phyloP scores from a whole-genome alignment of 1,139 yeast species.

The Pichia terricola region DNA sequence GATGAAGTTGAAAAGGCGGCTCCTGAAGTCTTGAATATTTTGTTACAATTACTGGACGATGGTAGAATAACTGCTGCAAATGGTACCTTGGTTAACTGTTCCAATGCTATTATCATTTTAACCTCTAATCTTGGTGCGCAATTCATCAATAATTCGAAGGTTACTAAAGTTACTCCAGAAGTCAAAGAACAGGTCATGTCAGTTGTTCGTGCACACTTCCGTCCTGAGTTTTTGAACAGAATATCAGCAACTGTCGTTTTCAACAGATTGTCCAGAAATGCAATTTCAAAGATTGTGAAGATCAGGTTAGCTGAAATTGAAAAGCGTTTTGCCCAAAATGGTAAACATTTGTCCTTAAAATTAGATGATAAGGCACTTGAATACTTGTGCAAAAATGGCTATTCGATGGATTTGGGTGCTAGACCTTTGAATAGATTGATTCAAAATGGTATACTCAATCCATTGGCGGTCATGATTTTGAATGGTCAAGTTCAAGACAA shows the following conservation, averaged over 20 bases:
- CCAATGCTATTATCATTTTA: conserved; percentile 89
- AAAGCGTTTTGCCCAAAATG: conserved; percentile 72
- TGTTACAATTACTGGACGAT: conserved; percentile 88
- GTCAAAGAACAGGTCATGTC: conserved; percentile 75
- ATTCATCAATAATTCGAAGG: conserved; percentile 61
- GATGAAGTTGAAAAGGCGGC: conserved; percentile 99
- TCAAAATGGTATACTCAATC: conserved; percentile 79
- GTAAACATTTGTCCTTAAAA: conserved; percentile 62
- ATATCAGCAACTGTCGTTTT: conserved; percentile 86
- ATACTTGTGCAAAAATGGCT: conserved; percentile 76
- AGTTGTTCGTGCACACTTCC: conserved; percentile 81
- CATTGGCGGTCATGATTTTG: conserved; percentile 76
- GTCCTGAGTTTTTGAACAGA: conserved; percentile 96
- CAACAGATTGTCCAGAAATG: conserved; percentile 84
- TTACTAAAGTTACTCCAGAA: conserved; percentile 52
- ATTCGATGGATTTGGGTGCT: conserved; percentile 91
- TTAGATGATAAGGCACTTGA: conserved; percentile 69
- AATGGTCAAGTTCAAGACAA: conserved; percentile 84
- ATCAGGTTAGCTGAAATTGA: conserved; percentile 80
- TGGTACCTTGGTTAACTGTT: conserved; percentile 87
- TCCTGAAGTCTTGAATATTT: conserved; percentile 88
- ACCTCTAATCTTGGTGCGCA: conserved; percentile 97
- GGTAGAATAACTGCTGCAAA: conserved; percentile 93
- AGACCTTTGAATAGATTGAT: conserved; percentile 93
- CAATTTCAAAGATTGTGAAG: conserved; percentile 83